Percentiles rank a stretch among this genome's conserved stretches.
These are phyloP conservation scores for Penicillium steckii DNA, from an alignment of 495 filamentous ascomycete genomes.

Conservation along the genomic window DNA sequence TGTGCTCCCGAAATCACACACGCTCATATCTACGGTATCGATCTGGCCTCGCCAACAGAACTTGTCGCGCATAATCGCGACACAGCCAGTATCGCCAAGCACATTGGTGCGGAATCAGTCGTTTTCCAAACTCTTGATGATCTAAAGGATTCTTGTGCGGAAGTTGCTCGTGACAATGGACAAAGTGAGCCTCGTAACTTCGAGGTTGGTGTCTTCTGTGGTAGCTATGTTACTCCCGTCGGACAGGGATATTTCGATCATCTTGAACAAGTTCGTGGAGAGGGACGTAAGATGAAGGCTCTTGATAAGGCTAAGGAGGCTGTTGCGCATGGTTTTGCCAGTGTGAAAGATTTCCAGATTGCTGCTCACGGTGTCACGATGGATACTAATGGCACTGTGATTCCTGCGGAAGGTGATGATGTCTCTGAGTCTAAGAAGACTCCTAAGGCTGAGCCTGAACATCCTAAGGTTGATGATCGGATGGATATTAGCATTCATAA, in stretches of 20 bases:
- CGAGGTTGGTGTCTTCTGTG: constrained; percentile 96
- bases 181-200: constrained; percentile 60
- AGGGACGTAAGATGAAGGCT: constrained; percentile 70
- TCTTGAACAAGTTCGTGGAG: constrained; percentile 71
- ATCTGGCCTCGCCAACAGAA: constrained; percentile 79
- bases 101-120: constrained; percentile 88
- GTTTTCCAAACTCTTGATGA: constrained; percentile 89
- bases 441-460: constrained; percentile 29
- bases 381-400: constrained; percentile 53
- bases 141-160: constrained; percentile 75
- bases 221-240: constrained; percentile 83
- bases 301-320: constrained; percentile 67
- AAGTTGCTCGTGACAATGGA: constrained; percentile 56
- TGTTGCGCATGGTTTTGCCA: constrained; percentile 63
- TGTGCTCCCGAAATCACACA: constrained; percentile 85
- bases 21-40: constrained; percentile 83
- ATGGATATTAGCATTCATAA: constrained; percentile 65
- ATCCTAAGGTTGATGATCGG: constrained; percentile 45
- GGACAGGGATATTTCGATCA: constrained; percentile 83
- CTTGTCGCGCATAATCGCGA: constrained; percentile 81
- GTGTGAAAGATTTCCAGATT: constrained; percentile 59
- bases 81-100: constrained; percentile 63
- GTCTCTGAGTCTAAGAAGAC: not conserved
- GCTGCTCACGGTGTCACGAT: constrained; percentile 63
- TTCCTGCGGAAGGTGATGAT: constrained; percentile 36